phyloP scores from a whole-genome alignment of 257 asterid species.

The Scutellaria galericulata region DNA sequence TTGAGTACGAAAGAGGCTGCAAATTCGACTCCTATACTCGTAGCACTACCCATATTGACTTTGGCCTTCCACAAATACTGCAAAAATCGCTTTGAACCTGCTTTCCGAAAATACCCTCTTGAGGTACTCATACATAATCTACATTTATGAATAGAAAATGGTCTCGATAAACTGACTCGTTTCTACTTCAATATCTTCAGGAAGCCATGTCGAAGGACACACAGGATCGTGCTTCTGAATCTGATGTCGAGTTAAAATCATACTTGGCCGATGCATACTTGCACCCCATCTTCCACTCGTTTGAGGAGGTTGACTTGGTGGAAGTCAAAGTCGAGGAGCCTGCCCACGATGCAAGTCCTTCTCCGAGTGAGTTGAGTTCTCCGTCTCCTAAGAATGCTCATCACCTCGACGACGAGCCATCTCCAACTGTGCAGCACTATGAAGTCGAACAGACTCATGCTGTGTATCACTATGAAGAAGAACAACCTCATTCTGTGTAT shows the following conservation, averaged over 20 bases:
- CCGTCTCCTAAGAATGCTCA: slow-evolving; percentile 49
- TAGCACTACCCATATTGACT: slow-evolving; percentile 74
- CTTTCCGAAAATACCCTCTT: slow-evolving; percentile 87
- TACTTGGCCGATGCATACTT: slow-evolving; percentile 87
- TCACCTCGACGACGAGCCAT: slow-evolving; percentile 46
- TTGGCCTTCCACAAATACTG: slow-evolving; percentile 84
- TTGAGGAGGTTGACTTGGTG: slow-evolving; percentile 72
- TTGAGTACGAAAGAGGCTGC: slow-evolving; percentile 87
- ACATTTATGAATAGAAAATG: neutral
- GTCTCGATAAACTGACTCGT: neutral
- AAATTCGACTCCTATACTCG: slow-evolving; percentile 88
- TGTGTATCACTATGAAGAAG: slow-evolving; percentile 48
- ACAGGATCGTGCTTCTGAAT: slow-evolving; percentile 56
- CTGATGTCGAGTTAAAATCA: slow-evolving; percentile 61
- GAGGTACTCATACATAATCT: slow-evolving; percentile 55
- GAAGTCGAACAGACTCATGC: slow-evolving; percentile 53
- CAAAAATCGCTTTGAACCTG: slow-evolving; percentile 94
- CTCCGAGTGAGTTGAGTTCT: slow-evolving; percentile 58
- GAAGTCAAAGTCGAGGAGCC: slow-evolving; percentile 56
- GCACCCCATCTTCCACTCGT: slow-evolving; percentile 90
- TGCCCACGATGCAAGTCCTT: slow-evolving; percentile 40
- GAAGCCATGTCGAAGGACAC: slow-evolving; percentile 88
- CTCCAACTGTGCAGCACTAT: slow-evolving; percentile 51
- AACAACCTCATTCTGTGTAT: slow-evolving; percentile 43
- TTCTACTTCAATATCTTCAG: slow-evolving; percentile 48